Conservation (phyloP, 208 protist species). For the Porcisia hertigi region DNA sequence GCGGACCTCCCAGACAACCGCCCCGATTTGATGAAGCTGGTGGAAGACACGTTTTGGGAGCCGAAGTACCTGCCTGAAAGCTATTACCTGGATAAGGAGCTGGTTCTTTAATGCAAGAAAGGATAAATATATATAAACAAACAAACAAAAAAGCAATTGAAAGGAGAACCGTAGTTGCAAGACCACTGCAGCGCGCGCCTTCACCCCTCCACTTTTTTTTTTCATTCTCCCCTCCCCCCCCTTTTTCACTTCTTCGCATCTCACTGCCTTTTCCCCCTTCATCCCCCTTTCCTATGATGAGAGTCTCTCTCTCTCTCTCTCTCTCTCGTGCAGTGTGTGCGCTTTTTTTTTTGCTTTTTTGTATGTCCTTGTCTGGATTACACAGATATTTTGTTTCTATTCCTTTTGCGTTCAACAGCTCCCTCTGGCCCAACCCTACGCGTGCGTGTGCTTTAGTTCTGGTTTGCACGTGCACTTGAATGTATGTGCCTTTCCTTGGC, state of each 20-base stretch:
- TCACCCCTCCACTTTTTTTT: neutral
- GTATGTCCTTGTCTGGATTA: neutral
- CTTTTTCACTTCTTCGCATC: neutral
- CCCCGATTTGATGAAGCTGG: conserved; percentile 42
- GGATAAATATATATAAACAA: neutral
- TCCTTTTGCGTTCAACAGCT: neutral
- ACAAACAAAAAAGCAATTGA: neutral
- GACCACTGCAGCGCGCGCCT: neutral
- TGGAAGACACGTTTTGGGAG: conserved; percentile 56
- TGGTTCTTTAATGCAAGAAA: conserved; percentile 20
- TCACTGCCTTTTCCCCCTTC: neutral
- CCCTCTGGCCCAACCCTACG: too few species aligned
- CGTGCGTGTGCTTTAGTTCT: conserved; percentile 10
- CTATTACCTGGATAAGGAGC: conserved; percentile 68
- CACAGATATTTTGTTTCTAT: neutral
- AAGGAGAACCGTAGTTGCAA: neutral
- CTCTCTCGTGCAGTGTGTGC: neutral
- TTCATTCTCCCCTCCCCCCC: neutral
- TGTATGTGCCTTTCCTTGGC: neutral
- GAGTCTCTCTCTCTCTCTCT: too few species aligned
- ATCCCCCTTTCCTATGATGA: neutral
- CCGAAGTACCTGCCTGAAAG: conserved; percentile 59
- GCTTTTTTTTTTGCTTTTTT: neutral
- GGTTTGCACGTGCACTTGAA: conserved; percentile 1
- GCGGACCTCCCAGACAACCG: conserved; percentile 46